A percentile compares a stretch with the other conserved stretches of the same genome.
Conservation (phyloP, 2,329 filamentous ascomycete species). For the Xylaria polymorpha region DNA sequence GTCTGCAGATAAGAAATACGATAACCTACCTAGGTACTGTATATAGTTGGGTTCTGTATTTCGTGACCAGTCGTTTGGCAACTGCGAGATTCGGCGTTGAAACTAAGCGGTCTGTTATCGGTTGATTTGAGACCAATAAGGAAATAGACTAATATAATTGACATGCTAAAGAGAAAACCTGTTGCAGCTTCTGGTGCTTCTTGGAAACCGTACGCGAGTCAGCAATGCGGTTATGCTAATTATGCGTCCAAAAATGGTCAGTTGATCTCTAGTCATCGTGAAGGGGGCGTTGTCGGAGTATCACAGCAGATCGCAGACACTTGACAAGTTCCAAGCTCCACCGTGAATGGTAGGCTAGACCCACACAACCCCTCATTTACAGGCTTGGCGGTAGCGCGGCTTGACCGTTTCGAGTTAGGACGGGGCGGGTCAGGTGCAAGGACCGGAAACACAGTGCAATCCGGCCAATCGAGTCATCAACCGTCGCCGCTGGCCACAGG, state of each 20-base stretch:
- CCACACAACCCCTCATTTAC: conserved; percentile 37
- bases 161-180: neutral
- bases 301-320: conserved; percentile 27
- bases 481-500: conserved; percentile 10
- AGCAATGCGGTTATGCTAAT: neutral
- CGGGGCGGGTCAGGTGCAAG: conserved; percentile 27
- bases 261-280: neutral
- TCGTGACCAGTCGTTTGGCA: neutral
- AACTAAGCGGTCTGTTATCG: neutral
- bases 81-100: neutral
- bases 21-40: too few species aligned
- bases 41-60: neutral
- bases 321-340: conserved; percentile 16
- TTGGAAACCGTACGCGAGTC: neutral
- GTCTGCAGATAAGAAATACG: neutral
- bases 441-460: conserved; percentile 35
- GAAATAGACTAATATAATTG: neutral
- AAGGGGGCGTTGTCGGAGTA: conserved; percentile 9
- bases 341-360: neutral
- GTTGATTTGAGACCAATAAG: neutral
- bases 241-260: neutral
- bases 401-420: conserved; percentile 21
- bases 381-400: conserved; percentile 31
- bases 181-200: neutral
- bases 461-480: conserved; percentile 27